Conservation (phyloP, 768 basidiomycete species). For the Amylocystis lapponica region DNA sequence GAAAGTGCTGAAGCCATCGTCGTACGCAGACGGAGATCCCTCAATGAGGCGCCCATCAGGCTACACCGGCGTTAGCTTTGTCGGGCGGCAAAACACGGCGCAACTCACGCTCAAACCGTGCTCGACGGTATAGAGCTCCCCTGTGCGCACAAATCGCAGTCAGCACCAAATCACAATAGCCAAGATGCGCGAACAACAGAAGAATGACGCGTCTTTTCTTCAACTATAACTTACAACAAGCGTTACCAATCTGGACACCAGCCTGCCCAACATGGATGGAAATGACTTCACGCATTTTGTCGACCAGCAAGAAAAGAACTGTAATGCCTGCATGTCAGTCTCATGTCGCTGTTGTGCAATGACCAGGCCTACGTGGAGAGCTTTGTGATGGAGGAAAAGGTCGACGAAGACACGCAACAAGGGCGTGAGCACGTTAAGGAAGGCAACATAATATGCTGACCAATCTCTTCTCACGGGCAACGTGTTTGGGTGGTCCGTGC, state of each 20-base stretch:
- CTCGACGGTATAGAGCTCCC: slow-evolving; percentile 99
- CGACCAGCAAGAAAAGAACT: slow-evolving; percentile 17
- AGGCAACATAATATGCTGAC: slow-evolving; percentile 25
- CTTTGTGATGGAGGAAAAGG: slow-evolving; percentile 22
- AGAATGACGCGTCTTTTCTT: slow-evolving; percentile 13
- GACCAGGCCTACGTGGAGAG: slow-evolving; percentile 19
- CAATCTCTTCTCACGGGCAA: slow-evolving; percentile 16
- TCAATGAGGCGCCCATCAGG: slow-evolving; percentile 91
- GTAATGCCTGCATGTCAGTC: background rate
- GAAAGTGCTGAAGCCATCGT: slow-evolving; percentile 97
- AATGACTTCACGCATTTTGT: slow-evolving; percentile 90
- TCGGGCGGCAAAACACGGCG: slow-evolving; percentile 7
- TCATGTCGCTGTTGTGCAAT: background rate
- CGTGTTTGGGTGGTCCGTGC: slow-evolving; percentile 14
- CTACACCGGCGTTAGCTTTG: slow-evolving; percentile 38
- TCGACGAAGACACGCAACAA: slow-evolving; percentile 24
- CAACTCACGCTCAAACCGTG: slow-evolving; percentile 89
- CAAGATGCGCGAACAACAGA: background rate
- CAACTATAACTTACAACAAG: slow-evolving; percentile 75
- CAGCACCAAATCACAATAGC: slow-evolving; percentile 3
- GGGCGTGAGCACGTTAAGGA: slow-evolving; percentile 36
- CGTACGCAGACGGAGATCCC: slow-evolving; percentile 65
- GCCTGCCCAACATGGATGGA: slow-evolving; percentile 99
- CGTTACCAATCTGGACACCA: slow-evolving; percentile 96
- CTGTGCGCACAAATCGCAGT: slow-evolving; percentile 40